Percentiles rank a stretch among this genome's conserved stretches.
These are phyloP conservation scores for Sechiopsis laciniata DNA, from an alignment of 306 rosid genomes.

Conservation along the genomic window DNA sequence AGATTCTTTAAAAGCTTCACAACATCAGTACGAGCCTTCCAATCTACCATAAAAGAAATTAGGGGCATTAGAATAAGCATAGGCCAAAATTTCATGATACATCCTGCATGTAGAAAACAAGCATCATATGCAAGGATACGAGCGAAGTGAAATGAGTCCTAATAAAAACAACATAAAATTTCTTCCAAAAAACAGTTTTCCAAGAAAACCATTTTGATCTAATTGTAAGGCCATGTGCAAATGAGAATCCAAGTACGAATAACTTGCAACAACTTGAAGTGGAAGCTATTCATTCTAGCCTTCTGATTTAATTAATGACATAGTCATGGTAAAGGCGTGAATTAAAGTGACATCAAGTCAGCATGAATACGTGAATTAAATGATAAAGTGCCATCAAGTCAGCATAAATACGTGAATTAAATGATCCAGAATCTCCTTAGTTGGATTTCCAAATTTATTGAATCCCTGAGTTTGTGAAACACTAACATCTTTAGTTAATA, in stretches of 20 bases:
- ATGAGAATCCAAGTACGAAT: background rate
- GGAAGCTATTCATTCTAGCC: background rate
- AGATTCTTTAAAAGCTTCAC: conserved; percentile 82
- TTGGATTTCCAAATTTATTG: background rate
- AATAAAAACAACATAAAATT: background rate
- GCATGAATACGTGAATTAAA: background rate
- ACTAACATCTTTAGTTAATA: background rate
- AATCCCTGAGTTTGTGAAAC: background rate
- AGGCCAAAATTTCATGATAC: background rate
- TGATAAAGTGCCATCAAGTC: background rate
- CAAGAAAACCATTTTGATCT: too few relatives aligned
- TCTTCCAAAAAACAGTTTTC: background rate
- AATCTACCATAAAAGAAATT: conserved; percentile 44
- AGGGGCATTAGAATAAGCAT: conserved; percentile 18
- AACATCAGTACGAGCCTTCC: conserved; percentile 88
- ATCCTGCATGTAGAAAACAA: background rate
- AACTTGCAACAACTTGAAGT: background rate
- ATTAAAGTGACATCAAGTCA: conserved; percentile 1
- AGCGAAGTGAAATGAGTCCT: conserved; percentile 1
- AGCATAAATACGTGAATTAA: background rate
- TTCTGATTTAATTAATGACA: background rate
- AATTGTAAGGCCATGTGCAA: background rate
- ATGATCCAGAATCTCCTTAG: conserved; percentile 11
- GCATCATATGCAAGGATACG: background rate
- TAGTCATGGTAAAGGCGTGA: background rate